These are phyloP conservation scores for Hibiscus syriacus DNA, from an alignment of 345 rosid species.

Conservation along the genomic window DNA sequence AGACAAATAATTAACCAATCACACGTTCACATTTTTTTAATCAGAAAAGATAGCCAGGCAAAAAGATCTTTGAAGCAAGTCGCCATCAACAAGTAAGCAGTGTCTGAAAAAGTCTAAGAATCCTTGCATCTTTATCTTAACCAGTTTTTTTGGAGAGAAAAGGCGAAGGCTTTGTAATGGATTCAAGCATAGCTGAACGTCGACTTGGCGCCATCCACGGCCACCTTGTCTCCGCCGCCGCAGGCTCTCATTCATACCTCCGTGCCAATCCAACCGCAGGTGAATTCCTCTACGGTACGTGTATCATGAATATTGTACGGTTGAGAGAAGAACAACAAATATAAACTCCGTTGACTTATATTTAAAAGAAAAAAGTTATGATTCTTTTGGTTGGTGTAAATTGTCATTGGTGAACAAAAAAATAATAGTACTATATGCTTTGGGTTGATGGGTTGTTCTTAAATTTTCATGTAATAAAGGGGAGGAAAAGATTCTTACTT, in stretches of 20 bases:
- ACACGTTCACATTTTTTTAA: too few relatives aligned
- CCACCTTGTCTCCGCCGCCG: constrained; percentile 39
- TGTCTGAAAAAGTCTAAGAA: neutral
- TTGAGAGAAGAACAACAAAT: neutral
- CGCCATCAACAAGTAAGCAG: neutral
- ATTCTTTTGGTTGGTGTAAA: neutral
- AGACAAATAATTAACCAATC: too few relatives aligned
- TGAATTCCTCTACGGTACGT: constrained; percentile 64
- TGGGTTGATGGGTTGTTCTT: neutral
- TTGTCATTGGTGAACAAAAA: neutral
- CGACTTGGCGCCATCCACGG: constrained; percentile 59
- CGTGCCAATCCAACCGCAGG: constrained; percentile 55
- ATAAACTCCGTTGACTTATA: neutral
- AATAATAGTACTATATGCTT: neutral
- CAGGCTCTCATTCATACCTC: constrained; percentile 32
- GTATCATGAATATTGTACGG: neutral
- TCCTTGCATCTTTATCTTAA: neutral
- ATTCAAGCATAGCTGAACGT: constrained; percentile 53
- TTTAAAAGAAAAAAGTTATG: too few relatives aligned
- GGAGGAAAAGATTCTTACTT: neutral
- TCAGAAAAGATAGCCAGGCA: too few relatives aligned
- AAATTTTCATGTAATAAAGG: neutral
- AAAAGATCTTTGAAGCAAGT: too few relatives aligned
- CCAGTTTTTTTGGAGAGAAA: neutral
- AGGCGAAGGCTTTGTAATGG: constrained; percentile 32